phyloP scores from a whole-genome alignment of 306 rosid species.

The Vicia villosa region DNA sequence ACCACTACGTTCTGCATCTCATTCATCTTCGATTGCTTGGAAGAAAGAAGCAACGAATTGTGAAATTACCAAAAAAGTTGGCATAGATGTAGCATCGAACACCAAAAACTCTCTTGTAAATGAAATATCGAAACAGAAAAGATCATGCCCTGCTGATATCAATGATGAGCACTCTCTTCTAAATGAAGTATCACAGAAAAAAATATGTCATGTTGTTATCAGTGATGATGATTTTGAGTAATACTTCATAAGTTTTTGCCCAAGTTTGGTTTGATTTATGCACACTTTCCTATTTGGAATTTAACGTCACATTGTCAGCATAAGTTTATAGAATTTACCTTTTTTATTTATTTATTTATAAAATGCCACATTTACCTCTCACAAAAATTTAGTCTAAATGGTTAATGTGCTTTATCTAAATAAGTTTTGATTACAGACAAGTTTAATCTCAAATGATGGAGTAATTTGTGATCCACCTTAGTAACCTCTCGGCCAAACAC shows the following conservation, averaged over 20 bases:
- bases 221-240: constrained; percentile 48
- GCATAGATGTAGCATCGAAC: constrained; percentile 41
- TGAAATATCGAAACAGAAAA: constrained; percentile 64
- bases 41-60: constrained; percentile 42
- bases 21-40: constrained; percentile 43
- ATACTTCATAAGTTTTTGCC: constrained; percentile 19
- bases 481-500: no score
- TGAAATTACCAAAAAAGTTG: constrained; percentile 35
- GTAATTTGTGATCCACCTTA: no score
- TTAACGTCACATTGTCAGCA: neutral
- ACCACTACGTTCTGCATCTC: constrained; percentile 43
- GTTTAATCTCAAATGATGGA: no score
- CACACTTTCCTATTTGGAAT: neutral
- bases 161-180: neutral
- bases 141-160: constrained; percentile 49
- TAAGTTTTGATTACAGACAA: no score
- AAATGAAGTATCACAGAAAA: constrained; percentile 13
- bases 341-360: no score
- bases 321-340: neutral
- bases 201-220: constrained; percentile 1
- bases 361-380: neutral
- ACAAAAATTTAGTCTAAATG: neutral
- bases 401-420: no score
- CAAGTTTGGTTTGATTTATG: constrained; percentile 19
- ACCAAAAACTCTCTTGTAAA: constrained; percentile 47